Conservation (phyloP, 768 basidiomycete genomes). For the Mrakia gelida region DNA sequence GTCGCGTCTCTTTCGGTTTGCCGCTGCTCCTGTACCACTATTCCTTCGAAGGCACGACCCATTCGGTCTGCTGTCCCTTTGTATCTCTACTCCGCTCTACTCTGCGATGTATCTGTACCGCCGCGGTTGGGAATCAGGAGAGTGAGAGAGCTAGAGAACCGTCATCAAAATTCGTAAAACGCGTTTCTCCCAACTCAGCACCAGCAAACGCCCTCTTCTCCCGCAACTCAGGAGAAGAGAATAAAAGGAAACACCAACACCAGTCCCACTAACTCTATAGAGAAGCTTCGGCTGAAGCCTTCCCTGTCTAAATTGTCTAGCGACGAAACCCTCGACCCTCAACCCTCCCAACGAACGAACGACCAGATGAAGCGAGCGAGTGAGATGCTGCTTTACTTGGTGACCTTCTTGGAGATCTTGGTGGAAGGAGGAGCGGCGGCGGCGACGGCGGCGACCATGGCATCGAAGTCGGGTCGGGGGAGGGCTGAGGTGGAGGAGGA, state of each 20-base stretch:
- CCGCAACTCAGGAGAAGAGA: background rate
- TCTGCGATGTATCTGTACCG: background rate
- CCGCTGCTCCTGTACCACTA: too few species aligned
- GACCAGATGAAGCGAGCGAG: background rate
- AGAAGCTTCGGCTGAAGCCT: background rate
- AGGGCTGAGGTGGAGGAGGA: slow-evolving; percentile 2
- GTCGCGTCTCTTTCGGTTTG: too few species aligned
- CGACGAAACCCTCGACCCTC: background rate
- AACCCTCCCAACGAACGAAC: background rate
- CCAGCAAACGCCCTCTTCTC: background rate
- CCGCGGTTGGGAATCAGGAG: background rate
- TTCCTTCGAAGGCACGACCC: too few species aligned
- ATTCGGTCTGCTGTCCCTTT: too few species aligned
- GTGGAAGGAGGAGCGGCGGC: background rate
- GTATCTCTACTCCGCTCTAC: too few species aligned
- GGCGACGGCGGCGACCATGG: slow-evolving; percentile 14
- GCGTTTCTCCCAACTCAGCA: too few species aligned
- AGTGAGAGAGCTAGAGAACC: background rate
- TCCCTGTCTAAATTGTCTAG: too few species aligned
- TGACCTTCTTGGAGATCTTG: slow-evolving; percentile 6
- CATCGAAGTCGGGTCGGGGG: slow-evolving; percentile 24
- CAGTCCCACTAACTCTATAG: background rate
- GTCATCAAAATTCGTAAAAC: background rate
- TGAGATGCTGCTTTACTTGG: background rate
- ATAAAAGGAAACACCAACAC: background rate